Percentiles rank a stretch among this genome's conserved stretches.
phyloP scores from a whole-genome alignment of 2,329 filamentous ascomycete species.

The Ceratocystis albifundus region DNA sequence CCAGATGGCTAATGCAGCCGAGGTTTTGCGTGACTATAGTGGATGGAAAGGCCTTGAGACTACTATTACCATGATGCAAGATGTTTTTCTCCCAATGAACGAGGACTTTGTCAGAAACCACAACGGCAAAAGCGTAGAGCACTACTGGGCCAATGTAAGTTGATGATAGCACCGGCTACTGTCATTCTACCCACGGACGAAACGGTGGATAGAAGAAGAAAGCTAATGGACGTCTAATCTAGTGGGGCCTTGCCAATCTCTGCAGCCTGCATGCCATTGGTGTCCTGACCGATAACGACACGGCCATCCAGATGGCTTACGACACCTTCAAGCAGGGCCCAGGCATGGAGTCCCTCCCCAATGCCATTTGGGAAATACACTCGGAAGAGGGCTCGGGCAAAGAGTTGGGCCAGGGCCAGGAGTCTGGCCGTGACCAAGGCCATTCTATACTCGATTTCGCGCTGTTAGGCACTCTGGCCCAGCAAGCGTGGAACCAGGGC shows the following conservation, averaged over 20 bases:
- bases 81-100: slow-evolving; percentile 27
- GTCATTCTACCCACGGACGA: too few species aligned
- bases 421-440: neutral
- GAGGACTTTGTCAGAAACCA: neutral
- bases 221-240: neutral
- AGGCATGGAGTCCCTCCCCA: neutral
- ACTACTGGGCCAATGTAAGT: slow-evolving; percentile 3
- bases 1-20: slow-evolving; percentile 37
- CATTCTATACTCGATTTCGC: neutral
- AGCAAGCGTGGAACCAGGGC: slow-evolving; percentile 1
- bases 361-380: neutral
- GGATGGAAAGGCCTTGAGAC: slow-evolving; percentile 24
- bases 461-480: neutral
- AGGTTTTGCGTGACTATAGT: slow-evolving; percentile 32
- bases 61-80: slow-evolving; percentile 25
- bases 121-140: neutral
- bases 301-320: neutral
- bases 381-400: neutral
- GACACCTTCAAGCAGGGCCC: neutral
- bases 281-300: neutral
- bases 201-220: neutral
- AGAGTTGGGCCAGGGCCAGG: neutral
- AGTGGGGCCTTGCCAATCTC: neutral
- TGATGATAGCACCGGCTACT: neutral
- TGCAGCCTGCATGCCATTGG: neutral